A percentile compares a stretch with the other conserved stretches of the same genome.
phyloP scores from a whole-genome alignment of 306 rosid genomes.

The Cicer judaicum region DNA sequence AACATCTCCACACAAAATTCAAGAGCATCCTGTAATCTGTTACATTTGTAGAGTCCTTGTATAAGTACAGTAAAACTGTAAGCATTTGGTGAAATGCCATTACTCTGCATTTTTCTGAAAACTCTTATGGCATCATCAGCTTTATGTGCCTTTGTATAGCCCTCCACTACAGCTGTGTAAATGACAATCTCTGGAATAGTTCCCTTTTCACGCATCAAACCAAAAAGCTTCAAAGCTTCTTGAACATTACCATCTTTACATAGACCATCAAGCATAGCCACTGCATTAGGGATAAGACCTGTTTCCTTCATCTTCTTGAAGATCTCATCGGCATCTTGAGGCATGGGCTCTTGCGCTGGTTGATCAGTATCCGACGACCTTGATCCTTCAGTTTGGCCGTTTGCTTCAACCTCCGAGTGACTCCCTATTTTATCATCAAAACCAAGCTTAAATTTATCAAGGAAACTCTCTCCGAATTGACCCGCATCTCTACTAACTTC shows the following conservation, averaged over 20 bases:
- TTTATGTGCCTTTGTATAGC: constrained; percentile 74
- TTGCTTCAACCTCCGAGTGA: constrained; percentile 34
- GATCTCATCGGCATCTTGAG: constrained; percentile 78
- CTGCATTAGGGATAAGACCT: constrained; percentile 91
- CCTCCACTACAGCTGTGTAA: constrained; percentile 93
- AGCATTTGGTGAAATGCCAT: constrained; percentile 78
- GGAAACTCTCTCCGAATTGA: constrained; percentile 64
- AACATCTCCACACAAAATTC: constrained; percentile 87
- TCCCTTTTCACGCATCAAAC: constrained; percentile 85
- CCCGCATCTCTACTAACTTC: constrained; percentile 30
- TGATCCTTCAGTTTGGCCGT: constrained; percentile 43
- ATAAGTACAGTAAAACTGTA: constrained; percentile 74
- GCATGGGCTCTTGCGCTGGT: constrained; percentile 42
- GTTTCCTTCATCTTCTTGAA: constrained; percentile 94
- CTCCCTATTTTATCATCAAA: constrained; percentile 46
- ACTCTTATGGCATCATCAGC: constrained; percentile 76
- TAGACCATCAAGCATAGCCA: constrained; percentile 96
- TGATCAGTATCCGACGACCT: constrained; percentile 36
- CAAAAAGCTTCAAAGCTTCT: constrained; percentile 93
- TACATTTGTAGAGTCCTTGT: constrained; percentile 69
- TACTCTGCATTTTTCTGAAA: constrained; percentile 84
- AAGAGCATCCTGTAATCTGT: constrained; percentile 58
- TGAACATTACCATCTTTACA: constrained; percentile 94
- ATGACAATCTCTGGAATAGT: constrained; percentile 89
- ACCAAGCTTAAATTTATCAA: constrained; percentile 71